These are phyloP conservation scores for Candida patagonica DNA, from an alignment of 805 yeast genomes.

Conservation along the genomic window DNA sequence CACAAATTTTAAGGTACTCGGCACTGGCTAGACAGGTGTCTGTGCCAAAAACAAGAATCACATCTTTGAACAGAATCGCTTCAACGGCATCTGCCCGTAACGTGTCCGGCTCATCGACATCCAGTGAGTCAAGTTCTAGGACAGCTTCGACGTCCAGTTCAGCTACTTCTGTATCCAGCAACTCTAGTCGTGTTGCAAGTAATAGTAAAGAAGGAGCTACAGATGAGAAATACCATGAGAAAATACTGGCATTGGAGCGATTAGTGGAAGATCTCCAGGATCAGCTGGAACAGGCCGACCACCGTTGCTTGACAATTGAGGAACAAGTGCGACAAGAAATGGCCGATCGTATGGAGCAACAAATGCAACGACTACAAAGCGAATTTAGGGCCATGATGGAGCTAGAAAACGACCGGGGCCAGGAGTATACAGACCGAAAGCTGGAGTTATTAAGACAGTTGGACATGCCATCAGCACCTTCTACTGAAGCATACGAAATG, in stretches of 20 bases:
- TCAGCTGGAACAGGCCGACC: conserved; percentile 7
- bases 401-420: conserved; percentile 11
- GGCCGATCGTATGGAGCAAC: conserved; percentile 24
- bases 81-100: conserved; percentile 4
- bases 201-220: neutral
- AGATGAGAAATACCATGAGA: neutral
- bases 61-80: conserved; percentile 10
- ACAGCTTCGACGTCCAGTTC: conserved; percentile 4
- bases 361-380: conserved; percentile 21
- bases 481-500: too few relatives aligned
- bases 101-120: neutral
- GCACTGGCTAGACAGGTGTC: conserved; percentile 22
- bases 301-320: conserved; percentile 15
- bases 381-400: conserved; percentile 19
- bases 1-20: conserved; percentile 26
- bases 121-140: neutral
- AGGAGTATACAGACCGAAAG: conserved; percentile 18
- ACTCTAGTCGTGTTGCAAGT: neutral
- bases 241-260: conserved; percentile 4
- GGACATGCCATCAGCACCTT: too few relatives aligned
- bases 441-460: conserved; percentile 14
- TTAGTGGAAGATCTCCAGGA: conserved; percentile 17
- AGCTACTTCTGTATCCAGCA: neutral
- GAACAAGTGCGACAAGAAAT: conserved; percentile 20
- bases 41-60: conserved; percentile 14